phyloP scores from a whole-genome alignment of 768 basidiomycete genomes.

The Mycena amicta region DNA sequence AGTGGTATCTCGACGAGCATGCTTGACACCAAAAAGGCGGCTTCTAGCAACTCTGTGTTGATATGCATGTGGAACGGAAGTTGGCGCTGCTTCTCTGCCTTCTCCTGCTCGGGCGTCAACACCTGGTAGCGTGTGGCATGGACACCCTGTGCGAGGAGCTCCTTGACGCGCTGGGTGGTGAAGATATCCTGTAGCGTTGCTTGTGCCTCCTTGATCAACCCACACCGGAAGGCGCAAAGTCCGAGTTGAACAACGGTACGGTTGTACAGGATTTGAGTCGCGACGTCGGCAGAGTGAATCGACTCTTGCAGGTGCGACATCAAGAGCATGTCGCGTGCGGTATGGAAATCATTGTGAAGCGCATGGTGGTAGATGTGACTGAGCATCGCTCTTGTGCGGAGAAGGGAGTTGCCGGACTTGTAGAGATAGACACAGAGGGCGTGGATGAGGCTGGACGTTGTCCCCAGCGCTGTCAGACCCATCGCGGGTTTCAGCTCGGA shows the following conservation, averaged over 20 bases:
- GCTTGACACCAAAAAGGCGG: constrained; percentile 96
- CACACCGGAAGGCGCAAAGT: constrained; percentile 93
- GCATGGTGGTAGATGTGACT: constrained; percentile 98
- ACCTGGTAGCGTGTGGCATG: constrained; percentile 90
- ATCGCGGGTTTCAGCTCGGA: constrained; percentile 65
- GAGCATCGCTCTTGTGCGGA: constrained; percentile 96
- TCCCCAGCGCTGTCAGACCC: constrained; percentile 54
- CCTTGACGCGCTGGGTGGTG: constrained; percentile 94
- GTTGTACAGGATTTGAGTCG: constrained; percentile 97
- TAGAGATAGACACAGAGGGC: constrained; percentile 90
- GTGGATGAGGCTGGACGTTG: constrained; percentile 81
- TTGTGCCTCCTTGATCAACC: constrained; percentile 93
- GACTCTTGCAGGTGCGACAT: constrained; percentile 99
- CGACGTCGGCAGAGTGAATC: constrained; percentile 93
- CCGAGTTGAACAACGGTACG: constrained; percentile 97
- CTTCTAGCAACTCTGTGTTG: constrained; percentile 96
- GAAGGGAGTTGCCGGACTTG: constrained; percentile 85
- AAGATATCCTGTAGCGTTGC: constrained; percentile 94
- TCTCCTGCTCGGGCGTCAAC: constrained; percentile 92
- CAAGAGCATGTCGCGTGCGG: constrained; percentile 94
- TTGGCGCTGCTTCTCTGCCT: constrained; percentile 92
- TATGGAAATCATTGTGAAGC: constrained; percentile 94
- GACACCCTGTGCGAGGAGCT: constrained; percentile 94
- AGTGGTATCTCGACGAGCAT: constrained; percentile 98
- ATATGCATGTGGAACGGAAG: constrained; percentile 99